Evolutionary conservation across 1,284 basidiomycete genomes (phyloP).

Genomic region (Pterula multifida): DNA sequence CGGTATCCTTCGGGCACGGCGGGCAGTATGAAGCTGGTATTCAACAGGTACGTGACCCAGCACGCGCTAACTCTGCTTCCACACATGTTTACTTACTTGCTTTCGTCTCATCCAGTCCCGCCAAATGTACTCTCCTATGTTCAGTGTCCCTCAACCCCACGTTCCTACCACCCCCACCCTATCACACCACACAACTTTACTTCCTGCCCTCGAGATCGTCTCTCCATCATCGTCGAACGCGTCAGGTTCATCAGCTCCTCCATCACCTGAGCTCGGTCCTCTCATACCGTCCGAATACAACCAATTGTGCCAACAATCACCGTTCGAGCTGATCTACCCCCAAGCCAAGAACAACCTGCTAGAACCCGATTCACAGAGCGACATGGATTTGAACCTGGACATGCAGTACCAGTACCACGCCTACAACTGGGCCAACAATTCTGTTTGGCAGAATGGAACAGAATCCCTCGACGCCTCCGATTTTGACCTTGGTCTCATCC

Average conservation of each 20-base stretch:
- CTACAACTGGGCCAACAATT: not conserved
- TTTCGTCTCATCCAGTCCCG: not conserved
- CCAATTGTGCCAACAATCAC: constrained; percentile 7
- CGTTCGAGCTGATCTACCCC: not conserved
- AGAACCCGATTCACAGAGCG: not conserved
- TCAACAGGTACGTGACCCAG: constrained; percentile 1
- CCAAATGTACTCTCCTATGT: not conserved
- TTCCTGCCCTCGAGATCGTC: constrained; percentile 13
- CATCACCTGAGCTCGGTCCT: constrained; percentile 15
- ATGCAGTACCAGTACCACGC: not conserved
- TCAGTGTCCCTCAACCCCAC: not conserved
- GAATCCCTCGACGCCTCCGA: not conserved
- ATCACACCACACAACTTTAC: constrained; percentile 10
- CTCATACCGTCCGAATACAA: constrained; percentile 15
- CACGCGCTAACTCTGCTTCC: not conserved
- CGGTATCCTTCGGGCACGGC: not conserved
- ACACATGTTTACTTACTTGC: not conserved
- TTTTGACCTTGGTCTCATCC: not conserved
- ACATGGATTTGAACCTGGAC: not conserved
- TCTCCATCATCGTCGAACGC: constrained; percentile 18
- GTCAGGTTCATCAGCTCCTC: constrained; percentile 19
- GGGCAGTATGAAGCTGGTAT: constrained; percentile 1
- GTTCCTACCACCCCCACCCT: not conserved
- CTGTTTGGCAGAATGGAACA: not conserved
- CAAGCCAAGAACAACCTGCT: not conserved